These are phyloP conservation scores for Cyphellophora europaea DNA, from an alignment of 2,329 filamentous ascomycete genomes.

Conservation along the genomic window DNA sequence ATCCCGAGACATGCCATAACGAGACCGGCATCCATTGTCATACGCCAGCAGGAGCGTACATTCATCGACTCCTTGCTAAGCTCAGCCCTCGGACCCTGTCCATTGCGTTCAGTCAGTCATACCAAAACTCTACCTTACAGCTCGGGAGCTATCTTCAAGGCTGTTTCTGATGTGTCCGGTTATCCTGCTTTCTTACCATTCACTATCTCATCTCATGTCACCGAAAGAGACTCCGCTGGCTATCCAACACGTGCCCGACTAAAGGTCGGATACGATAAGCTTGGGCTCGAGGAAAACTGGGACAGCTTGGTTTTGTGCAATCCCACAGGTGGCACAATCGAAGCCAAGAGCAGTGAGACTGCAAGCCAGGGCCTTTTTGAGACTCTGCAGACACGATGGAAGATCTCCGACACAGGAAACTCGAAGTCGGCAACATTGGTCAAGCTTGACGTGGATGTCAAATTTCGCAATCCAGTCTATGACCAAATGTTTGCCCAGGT, in stretches of 20 bases:
- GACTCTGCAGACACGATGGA: constrained; percentile 34
- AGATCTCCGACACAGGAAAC: constrained; percentile 28
- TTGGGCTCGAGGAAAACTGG: constrained; percentile 66
- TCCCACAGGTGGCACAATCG: constrained; percentile 56
- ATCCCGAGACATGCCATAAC: no score
- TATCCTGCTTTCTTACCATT: constrained; percentile 89
- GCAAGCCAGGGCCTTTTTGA: constrained; percentile 40
- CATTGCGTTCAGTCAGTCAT: constrained; percentile 58
- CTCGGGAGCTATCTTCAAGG: constrained; percentile 60
- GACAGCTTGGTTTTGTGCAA: constrained; percentile 71
- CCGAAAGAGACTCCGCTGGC: constrained; percentile 52
- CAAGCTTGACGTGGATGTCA: constrained; percentile 65
- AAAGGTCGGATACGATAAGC: constrained; percentile 71
- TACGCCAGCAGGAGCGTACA: constrained; percentile 10
- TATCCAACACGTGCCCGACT: constrained; percentile 66
- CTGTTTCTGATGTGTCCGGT: constrained; percentile 79
- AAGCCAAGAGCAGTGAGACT: constrained; percentile 56
- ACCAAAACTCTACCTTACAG: constrained; percentile 69
- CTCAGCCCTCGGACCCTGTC: constrained; percentile 16
- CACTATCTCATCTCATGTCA: constrained; percentile 69
- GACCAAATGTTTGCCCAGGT: constrained; percentile 70
- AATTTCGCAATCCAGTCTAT: constrained; percentile 84
- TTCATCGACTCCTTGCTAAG: constrained; percentile 17
- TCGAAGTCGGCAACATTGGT: constrained; percentile 52
- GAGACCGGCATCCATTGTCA: no score